Evolutionary conservation across 768 basidiomycete species (phyloP).

Genomic region (Tricholoma terreum): DNA sequence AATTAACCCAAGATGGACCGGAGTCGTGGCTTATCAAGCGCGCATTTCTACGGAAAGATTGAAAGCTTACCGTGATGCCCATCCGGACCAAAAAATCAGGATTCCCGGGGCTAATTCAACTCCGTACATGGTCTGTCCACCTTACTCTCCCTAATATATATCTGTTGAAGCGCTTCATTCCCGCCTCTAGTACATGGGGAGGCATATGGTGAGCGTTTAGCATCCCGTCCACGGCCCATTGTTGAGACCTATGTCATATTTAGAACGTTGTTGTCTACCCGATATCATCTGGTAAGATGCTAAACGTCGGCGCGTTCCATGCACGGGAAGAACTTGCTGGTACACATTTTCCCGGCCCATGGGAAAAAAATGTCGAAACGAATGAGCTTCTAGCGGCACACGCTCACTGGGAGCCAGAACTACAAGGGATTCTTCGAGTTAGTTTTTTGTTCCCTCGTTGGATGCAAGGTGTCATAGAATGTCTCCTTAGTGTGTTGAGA

Average conservation of each 20-base stretch:
- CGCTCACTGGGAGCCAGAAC: conserved; percentile 43
- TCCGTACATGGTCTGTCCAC: conserved; percentile 24
- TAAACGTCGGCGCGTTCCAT: conserved; percentile 30
- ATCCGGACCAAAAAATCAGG: conserved; percentile 23
- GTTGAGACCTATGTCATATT: not conserved
- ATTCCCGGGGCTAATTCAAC: conserved; percentile 20
- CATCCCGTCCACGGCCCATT: not conserved
- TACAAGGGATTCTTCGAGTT: conserved; percentile 43
- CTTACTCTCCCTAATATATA: not conserved
- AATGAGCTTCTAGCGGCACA: conserved; percentile 38
- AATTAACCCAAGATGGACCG: conserved; percentile 36
- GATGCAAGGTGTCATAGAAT: too few relatives aligned
- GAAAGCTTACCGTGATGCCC: conserved; percentile 19
- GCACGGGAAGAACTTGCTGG: conserved; percentile 26
- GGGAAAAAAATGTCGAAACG: conserved; percentile 35
- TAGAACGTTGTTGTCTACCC: conserved; percentile 35
- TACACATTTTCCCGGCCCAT: conserved; percentile 27
- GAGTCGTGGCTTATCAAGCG: conserved; percentile 36
- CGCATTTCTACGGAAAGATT: conserved; percentile 25
- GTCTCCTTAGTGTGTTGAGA: conserved; percentile 28
- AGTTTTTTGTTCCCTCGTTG: not conserved
- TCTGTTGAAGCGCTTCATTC: not conserved
- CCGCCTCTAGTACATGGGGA: conserved; percentile 26
- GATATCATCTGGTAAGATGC: conserved; percentile 28
- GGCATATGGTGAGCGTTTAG: conserved; percentile 23